phyloP scores from a whole-genome alignment of 2,329 filamentous ascomycete genomes.

The Pseudogymnoascus sp. region DNA sequence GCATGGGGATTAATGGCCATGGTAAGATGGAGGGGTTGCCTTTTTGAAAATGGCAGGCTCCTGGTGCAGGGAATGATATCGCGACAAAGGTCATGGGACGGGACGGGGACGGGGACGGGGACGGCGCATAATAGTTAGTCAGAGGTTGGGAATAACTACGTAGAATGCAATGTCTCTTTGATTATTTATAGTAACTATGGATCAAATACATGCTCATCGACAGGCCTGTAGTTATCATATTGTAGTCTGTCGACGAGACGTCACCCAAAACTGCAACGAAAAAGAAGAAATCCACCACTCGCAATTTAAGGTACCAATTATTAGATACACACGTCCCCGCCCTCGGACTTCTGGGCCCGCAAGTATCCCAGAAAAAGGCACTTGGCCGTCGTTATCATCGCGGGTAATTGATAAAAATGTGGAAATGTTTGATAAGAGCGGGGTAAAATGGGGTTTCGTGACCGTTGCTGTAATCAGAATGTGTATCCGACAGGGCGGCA shows the following conservation, averaged over 20 bases:
- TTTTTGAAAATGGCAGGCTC: background rate
- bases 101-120: background rate
- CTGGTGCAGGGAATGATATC: background rate
- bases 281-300: background rate
- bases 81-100: background rate
- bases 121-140: background rate
- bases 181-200: background rate
- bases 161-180: background rate
- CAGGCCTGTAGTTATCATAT: background rate
- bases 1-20: background rate
- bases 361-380: background rate
- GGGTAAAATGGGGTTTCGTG: slow-evolving; percentile 8
- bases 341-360: background rate
- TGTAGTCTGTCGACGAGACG: background rate
- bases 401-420: slow-evolving; percentile 12
- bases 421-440: slow-evolving; percentile 9
- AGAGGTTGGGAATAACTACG: background rate
- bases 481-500: slow-evolving; percentile 6
- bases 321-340: background rate
- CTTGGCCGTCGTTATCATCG: slow-evolving; percentile 15
- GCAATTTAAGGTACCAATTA: background rate
- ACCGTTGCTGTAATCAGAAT: background rate
- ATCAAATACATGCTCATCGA: background rate
- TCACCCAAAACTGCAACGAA: background rate
- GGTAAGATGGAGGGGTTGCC: background rate